Base-by-base conservation (phyloP, 106 monocot species). In the Dioscorea zingiberensis region DNA sequence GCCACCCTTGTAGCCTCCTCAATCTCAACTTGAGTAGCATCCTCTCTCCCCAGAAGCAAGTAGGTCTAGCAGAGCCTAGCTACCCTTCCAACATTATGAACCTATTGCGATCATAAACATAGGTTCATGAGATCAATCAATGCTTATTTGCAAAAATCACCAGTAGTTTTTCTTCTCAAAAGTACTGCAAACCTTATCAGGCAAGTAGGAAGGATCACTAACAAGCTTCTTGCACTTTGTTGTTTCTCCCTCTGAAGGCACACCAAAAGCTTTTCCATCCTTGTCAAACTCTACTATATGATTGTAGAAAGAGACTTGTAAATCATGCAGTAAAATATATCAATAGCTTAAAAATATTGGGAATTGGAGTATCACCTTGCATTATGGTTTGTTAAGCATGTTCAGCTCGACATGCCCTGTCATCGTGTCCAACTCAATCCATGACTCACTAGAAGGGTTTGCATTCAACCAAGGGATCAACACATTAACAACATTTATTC, bases 161-260 rank as follows among this genome's bases (percentile, higher is more conserved):
- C 0, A 38, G 3, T 10, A 38, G 38, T 38, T n/a, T 38, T 38
- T 38, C 38, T n/a, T 38, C 38, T 38, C 3, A 51, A 13, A 51
- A 51, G 3, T 51, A n/a, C n/a, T n/a, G 2, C 19, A 68, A 58
- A 88, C 88, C 83, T 88, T 88, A 58, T 93, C 78, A 16, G 85
- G 74, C 54, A 93, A 69, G 69, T 93, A 93, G 16, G 89, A 93
- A 59, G 89, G 89, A 71, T 93, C 93, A 63, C 93, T 88, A 18
- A 93, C 93, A 69, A 93, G 73, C 75, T 93, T 88, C 66, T 93
- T 93, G 78, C 88, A 93, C 64, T 58, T 88, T 30, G 93, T 88
- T 65, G 93, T 93, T 71, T 85, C 88, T 13, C 88, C 93, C 76
- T 88, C 85, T 16, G 93, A 93, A 38, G 89, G 86, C 62, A 93